Percentiles rank a stretch among this genome's conserved stretches.
These are phyloP conservation scores for Purpureocillium lavendulum DNA, from an alignment of 2,329 filamentous ascomycete genomes.

Conservation along the genomic window DNA sequence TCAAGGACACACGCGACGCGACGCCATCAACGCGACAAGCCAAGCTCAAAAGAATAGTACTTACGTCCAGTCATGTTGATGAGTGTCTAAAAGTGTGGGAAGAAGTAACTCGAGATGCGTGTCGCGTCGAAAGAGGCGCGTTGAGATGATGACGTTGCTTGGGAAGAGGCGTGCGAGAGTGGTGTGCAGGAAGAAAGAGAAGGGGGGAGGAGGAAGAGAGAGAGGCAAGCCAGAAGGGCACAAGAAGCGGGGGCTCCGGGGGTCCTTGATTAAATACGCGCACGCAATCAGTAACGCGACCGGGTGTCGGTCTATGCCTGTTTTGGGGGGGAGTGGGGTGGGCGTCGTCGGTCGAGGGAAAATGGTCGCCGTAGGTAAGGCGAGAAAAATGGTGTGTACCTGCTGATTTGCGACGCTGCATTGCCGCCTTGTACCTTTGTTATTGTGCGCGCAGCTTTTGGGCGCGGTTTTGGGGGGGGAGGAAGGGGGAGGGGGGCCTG, in stretches of 20 bases:
- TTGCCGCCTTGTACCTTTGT: slow-evolving; percentile 1
- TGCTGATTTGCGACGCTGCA: slow-evolving; percentile 1
- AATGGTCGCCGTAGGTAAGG: background rate
- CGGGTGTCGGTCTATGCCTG: slow-evolving; percentile 3
- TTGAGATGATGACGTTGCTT: slow-evolving; percentile 12
- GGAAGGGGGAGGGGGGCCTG: too few species aligned
- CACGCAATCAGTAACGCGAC: slow-evolving; percentile 24
- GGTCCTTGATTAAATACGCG: slow-evolving; percentile 26
- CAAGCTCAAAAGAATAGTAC: slow-evolving; percentile 28
- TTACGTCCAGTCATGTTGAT: slow-evolving; percentile 68
- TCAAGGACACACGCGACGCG: background rate
- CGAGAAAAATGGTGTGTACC: slow-evolving; percentile 1
- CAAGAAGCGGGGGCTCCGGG: slow-evolving; percentile 13
- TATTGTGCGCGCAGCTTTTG: slow-evolving; percentile 1
- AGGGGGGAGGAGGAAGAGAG: slow-evolving; percentile 5
- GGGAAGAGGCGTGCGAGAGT: slow-evolving; percentile 13
- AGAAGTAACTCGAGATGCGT: background rate
- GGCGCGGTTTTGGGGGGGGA: background rate
- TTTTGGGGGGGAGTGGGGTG: slow-evolving; percentile 7
- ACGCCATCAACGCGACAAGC: slow-evolving; percentile 4
- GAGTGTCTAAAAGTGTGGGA: slow-evolving; percentile 15
- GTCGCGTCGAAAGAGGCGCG: slow-evolving; percentile 3
- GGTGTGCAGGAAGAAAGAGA: slow-evolving; percentile 4
- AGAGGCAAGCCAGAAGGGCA: slow-evolving; percentile 12
- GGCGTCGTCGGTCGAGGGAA: background rate